A percentile compares a stretch with the other conserved stretches of the same genome.
These are phyloP conservation scores for Narthecium ossifragum DNA, from an alignment of 106 monocot species.

Conservation along the genomic window DNA sequence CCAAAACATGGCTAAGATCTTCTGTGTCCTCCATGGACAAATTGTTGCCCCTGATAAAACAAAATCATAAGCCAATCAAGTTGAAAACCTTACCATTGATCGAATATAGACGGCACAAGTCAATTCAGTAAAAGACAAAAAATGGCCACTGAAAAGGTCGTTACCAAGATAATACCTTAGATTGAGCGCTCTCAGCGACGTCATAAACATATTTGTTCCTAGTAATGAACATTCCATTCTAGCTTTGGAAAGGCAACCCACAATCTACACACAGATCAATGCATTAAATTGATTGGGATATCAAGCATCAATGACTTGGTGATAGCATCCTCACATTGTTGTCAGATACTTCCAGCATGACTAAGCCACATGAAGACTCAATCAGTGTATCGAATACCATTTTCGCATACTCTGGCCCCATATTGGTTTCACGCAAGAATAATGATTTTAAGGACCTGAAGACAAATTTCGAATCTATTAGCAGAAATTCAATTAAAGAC, in stretches of 20 bases:
- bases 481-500: no score
- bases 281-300: background rate
- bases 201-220: conserved; percentile 28
- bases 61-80: conserved; percentile 1
- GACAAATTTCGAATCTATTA: no score
- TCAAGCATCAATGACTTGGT: background rate
- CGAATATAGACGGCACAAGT: no score
- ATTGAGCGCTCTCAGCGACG: conserved; percentile 45
- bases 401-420: conserved; percentile 48
- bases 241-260: conserved; percentile 58
- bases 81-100: background rate
- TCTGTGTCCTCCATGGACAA: conserved; percentile 52
- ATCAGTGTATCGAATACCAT: conserved; percentile 43
- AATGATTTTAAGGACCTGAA: conserved; percentile 42
- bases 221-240: conserved; percentile 16
- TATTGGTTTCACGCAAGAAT: conserved; percentile 32
- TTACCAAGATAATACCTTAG: conserved; percentile 54
- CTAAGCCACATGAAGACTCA: conserved; percentile 35
- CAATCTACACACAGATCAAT: conserved; percentile 31
- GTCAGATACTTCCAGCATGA: conserved; percentile 60
- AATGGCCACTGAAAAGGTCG: no score
- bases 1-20: conserved; percentile 54
- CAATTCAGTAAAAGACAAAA: no score
- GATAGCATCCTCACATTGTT: conserved; percentile 70
- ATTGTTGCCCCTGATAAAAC: conserved; percentile 58